phyloP scores from a whole-genome alignment of 208 protist genomes.

The Phytomonas francai region DNA sequence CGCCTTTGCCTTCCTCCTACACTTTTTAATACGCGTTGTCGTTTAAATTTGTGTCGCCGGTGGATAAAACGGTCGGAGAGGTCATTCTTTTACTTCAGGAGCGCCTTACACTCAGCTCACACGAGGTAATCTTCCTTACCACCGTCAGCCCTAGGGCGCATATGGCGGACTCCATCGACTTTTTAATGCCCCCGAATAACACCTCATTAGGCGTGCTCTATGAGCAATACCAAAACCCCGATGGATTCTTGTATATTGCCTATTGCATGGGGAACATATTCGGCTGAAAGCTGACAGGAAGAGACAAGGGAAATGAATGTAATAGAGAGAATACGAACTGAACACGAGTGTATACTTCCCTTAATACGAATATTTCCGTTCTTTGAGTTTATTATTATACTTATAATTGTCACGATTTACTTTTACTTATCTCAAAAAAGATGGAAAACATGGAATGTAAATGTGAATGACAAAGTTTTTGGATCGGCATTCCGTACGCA shows the following conservation, averaged over 20 bases:
- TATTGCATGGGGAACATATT: slow-evolving; percentile 87
- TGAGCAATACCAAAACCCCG: slow-evolving; percentile 70
- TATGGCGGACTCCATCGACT: too few relatives aligned
- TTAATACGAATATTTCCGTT: neutral
- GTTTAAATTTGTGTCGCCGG: slow-evolving; percentile 48
- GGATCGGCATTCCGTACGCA: neutral
- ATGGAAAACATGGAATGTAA: neutral
- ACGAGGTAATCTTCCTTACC: slow-evolving; percentile 90
- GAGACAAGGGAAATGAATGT: neutral
- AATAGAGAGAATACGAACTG: neutral
- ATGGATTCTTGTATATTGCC: slow-evolving; percentile 86
- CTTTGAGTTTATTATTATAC: neutral
- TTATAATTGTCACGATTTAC: neutral
- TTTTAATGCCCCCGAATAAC: slow-evolving; percentile 51
- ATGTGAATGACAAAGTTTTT: neutral
- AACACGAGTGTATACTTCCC: neutral
- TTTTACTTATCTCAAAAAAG: neutral
- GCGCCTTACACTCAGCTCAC: slow-evolving; percentile 73
- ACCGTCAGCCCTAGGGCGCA: slow-evolving; percentile 63
- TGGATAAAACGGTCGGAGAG: slow-evolving; percentile 73
- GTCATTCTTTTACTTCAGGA: slow-evolving; percentile 86
- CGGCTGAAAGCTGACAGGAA: slow-evolving; percentile 19
- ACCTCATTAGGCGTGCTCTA: slow-evolving; percentile 72
- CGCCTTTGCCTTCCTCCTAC: neutral
- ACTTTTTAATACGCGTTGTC: slow-evolving; percentile 8